A percentile compares a stretch with the other conserved stretches of the same genome.
phyloP scores from a whole-genome alignment of 2,329 filamentous ascomycete species.

The Neofusicoccum laricinum region DNA sequence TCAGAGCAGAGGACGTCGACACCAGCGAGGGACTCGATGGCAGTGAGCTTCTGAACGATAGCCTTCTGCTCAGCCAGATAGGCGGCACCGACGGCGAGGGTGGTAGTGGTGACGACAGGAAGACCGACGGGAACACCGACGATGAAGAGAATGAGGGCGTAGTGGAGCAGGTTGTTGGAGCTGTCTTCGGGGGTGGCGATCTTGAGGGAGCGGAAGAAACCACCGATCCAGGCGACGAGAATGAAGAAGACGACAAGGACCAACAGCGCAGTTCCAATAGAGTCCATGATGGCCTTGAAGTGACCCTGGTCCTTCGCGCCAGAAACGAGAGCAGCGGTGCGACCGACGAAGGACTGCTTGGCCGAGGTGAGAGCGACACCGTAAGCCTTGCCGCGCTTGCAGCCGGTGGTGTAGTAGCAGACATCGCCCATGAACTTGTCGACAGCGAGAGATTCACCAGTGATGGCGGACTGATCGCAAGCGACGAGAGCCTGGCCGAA shows the following conservation, averaged over 20 bases:
- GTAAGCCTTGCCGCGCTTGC: conserved; percentile 77
- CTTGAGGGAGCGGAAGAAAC: conserved; percentile 69
- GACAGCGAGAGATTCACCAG: conserved; percentile 75
- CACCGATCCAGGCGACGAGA: conserved; percentile 71
- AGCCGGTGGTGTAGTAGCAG: conserved; percentile 76
- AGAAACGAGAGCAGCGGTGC: conserved; percentile 70
- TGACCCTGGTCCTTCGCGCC: conserved; percentile 73
- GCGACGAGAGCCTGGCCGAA: conserved; percentile 67
- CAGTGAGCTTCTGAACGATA: conserved; percentile 76
- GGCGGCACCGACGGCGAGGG: conserved; percentile 71
- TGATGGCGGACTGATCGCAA: conserved; percentile 76
- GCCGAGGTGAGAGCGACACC: conserved; percentile 66
- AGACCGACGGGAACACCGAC: conserved; percentile 79
- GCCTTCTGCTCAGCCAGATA: conserved; percentile 76
- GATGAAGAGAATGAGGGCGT: conserved; percentile 69
- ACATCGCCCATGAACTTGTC: conserved; percentile 76
- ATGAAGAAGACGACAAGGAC: conserved; percentile 78
- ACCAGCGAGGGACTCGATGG: conserved; percentile 71
- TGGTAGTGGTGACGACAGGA: conserved; percentile 75
- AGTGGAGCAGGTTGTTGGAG: conserved; percentile 64
- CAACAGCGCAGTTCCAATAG: conserved; percentile 70
- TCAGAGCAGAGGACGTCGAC: conserved; percentile 78
- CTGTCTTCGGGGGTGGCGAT: conserved; percentile 58
- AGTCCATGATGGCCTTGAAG: conserved; percentile 83
- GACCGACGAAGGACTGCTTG: conserved; percentile 72